Conservation (phyloP, 176 grass and related monocot genomes). For the Stipa capillata region DNA sequence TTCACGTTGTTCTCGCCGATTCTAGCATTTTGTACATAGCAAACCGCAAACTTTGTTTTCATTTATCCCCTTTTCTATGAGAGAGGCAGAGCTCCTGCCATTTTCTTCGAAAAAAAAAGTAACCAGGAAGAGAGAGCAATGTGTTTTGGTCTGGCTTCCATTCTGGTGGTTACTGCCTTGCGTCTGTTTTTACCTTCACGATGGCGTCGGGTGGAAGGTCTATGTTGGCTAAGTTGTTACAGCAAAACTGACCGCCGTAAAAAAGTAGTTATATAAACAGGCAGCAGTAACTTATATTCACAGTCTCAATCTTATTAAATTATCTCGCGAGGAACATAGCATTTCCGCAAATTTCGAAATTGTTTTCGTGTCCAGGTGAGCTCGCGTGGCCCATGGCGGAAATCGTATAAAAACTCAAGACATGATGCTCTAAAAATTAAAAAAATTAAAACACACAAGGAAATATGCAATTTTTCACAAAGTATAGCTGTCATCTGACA, state of each 20-base stretch:
- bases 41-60: no score
- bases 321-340: neutral
- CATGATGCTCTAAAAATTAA: no score
- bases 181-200: neutral
- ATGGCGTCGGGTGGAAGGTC: constrained; percentile 5
- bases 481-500: neutral
- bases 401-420: no score
- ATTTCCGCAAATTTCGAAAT: neutral
- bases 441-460: no score
- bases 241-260: constrained; percentile 3
- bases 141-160: constrained; percentile 37
- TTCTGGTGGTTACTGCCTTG: constrained; percentile 1
- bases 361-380: neutral
- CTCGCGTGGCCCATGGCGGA: no score
- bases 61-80: no score
- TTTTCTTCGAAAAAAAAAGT: no score
- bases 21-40: no score
- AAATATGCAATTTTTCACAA: no score
- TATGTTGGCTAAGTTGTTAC: neutral
- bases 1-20: no score
- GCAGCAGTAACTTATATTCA: neutral
- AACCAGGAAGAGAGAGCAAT: constrained; percentile 19
- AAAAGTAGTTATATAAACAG: neutral
- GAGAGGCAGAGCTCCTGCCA: no score
- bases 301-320: no score